Percentiles rank a stretch among this genome's conserved stretches.
These are phyloP conservation scores for Heliosperma pusillum DNA, from an alignment of 148 eudicot genomes.

Conservation along the genomic window DNA sequence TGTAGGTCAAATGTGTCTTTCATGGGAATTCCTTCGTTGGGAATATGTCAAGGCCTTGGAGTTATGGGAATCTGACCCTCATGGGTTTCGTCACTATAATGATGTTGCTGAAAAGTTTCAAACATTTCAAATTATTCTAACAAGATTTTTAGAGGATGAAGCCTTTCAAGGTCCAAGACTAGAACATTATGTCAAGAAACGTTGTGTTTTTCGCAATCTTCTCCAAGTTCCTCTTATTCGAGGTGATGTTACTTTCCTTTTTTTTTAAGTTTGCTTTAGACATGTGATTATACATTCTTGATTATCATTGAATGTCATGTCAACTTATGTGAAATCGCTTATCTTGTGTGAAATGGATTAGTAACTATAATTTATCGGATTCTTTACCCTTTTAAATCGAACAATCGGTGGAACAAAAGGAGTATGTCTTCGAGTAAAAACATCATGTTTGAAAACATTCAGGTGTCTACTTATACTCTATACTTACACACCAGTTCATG, in stretches of 20 bases:
- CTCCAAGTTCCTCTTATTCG: conserved; percentile 86
- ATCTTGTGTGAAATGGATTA: no score
- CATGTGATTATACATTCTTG: no score
- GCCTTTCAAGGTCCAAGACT: conserved; percentile 79
- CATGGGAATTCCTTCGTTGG: conserved; percentile 94
- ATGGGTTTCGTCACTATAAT: conserved; percentile 43
- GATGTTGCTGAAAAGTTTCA: conserved; percentile 88
- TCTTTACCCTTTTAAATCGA: no score
- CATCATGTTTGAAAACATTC: no score
- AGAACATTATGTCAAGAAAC: conserved; percentile 58
- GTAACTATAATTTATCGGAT: no score
- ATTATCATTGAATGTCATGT: no score
- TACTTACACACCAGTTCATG: no score
- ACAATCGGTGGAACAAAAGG: no score
- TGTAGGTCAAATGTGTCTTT: conserved; percentile 91
- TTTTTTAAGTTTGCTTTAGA: no score
- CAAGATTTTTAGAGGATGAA: conserved; percentile 80
- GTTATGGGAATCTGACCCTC: conserved; percentile 74
- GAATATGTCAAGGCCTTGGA: conserved; percentile 81
- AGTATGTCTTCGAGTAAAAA: no score
- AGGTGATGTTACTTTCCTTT: conserved; percentile 38
- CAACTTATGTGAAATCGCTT: no score
- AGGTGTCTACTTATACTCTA: no score
- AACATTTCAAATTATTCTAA: conserved; percentile 84
- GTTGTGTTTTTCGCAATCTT: conserved; percentile 64